phyloP scores from a whole-genome alignment of 169 alveolate species.

The Eimeria brunetti region DNA sequence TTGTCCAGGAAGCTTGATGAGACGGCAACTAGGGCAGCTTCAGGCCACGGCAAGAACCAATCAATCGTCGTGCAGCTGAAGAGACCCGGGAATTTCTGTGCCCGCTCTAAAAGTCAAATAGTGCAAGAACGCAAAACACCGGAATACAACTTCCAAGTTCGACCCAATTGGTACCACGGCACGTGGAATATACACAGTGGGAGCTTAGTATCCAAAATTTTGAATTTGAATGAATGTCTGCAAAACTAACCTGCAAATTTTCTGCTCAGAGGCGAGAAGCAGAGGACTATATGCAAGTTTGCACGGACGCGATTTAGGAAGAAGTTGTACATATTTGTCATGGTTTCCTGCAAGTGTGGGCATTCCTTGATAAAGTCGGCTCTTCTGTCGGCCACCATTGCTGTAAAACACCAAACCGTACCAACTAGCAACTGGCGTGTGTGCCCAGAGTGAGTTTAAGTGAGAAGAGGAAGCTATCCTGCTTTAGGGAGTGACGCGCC shows the following conservation, averaged over 20 bases:
- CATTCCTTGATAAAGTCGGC: slow-evolving; percentile 75
- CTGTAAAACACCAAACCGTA: slow-evolving; percentile 7
- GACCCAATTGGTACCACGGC: background rate
- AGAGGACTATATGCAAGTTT: slow-evolving; percentile 95
- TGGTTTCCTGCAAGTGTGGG: slow-evolving; percentile 75
- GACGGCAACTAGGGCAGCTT: slow-evolving; percentile 97
- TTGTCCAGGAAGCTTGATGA: slow-evolving; percentile 92
- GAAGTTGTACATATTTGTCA: slow-evolving; percentile 88
- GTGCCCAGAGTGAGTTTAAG: background rate
- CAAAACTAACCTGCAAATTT: slow-evolving; percentile 90
- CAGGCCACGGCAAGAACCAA: slow-evolving; percentile 99
- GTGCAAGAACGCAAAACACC: background rate
- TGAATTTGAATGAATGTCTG: too few species aligned
- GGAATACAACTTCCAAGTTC: background rate
- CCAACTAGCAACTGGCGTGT: background rate
- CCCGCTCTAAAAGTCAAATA: slow-evolving; percentile 86
- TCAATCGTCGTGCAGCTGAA: slow-evolving; percentile 95
- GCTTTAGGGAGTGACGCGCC: background rate
- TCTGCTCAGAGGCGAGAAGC: slow-evolving; percentile 97
- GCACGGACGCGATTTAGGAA: slow-evolving; percentile 96
- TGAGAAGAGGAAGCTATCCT: background rate
- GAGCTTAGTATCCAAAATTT: background rate
- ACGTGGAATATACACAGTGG: background rate
- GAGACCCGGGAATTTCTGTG: slow-evolving; percentile 98
- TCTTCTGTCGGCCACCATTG: slow-evolving; percentile 69